Conservation (phyloP, 148 eudicot genomes). For the Talinum fruticosum region DNA sequence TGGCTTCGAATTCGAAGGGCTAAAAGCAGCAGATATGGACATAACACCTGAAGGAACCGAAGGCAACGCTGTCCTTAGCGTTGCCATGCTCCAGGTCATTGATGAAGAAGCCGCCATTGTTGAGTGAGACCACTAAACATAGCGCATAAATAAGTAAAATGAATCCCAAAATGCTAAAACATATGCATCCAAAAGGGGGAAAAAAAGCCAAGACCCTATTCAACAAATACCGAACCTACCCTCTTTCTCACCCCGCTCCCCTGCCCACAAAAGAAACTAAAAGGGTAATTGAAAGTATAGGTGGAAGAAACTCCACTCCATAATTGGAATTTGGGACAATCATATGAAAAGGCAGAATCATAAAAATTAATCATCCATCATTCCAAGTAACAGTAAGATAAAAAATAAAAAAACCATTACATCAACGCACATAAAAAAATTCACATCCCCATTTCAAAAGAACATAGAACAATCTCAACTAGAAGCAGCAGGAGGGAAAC, state of each 20-base stretch:
- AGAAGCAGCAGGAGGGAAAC: neutral
- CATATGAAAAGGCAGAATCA: neutral
- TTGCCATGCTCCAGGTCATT: constrained; percentile 57
- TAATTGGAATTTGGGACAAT: too few relatives aligned
- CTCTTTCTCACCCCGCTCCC: neutral
- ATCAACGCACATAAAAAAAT: neutral
- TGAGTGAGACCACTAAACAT: constrained; percentile 1
- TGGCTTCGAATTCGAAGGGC: constrained; percentile 20
- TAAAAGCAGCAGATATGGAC: constrained; percentile 23
- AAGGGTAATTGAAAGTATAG: too few relatives aligned
- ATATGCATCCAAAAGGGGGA: too few relatives aligned
- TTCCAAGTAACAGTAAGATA: neutral
- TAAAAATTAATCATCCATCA: neutral
- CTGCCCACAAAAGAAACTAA: neutral
- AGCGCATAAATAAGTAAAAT: neutral
- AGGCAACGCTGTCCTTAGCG: constrained; percentile 52
- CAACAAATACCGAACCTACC: neutral
- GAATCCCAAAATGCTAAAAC: too few relatives aligned
- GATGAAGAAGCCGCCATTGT: constrained; percentile 36
- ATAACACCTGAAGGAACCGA: constrained; percentile 27
- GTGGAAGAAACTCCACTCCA: neutral
- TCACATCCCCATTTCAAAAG: neutral
- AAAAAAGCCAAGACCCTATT: neutral
- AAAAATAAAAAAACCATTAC: neutral
- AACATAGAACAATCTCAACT: neutral